These are phyloP conservation scores for Spathaspora gorwiae DNA, from an alignment of 805 yeast species.

Conservation along the genomic window DNA sequence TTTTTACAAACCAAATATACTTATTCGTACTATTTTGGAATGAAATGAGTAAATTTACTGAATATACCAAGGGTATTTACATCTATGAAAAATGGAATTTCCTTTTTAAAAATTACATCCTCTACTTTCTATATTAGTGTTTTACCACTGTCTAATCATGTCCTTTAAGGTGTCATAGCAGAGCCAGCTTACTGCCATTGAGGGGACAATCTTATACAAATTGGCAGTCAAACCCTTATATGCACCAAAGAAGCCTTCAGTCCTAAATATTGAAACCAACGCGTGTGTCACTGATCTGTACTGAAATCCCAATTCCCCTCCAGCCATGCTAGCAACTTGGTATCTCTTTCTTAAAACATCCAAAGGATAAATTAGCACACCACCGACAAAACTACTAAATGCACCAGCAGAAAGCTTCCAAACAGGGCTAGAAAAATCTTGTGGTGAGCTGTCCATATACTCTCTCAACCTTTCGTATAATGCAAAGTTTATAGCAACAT, in stretches of 20 bases:
- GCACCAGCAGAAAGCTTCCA: conserved; percentile 79
- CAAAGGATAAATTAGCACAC: conserved; percentile 85
- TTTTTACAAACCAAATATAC: no score
- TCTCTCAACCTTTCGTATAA: conserved; percentile 81
- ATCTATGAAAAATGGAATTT: no score
- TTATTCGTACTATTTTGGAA: no score
- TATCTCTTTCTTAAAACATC: conserved; percentile 85
- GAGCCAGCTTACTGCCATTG: conserved; percentile 95
- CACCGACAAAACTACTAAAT: conserved; percentile 82
- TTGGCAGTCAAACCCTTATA: conserved; percentile 77
- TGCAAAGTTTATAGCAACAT: conserved; percentile 88
- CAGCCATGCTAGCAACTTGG: conserved; percentile 83
- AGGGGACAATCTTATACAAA: conserved; percentile 84
- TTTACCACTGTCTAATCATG: conserved; percentile 26
- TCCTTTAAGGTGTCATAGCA: conserved; percentile 70
- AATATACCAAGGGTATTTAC: no score
- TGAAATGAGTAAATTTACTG: no score
- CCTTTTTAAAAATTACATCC: no score
- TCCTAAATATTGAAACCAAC: conserved; percentile 55
- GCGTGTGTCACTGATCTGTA: conserved; percentile 79
- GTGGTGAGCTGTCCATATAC: conserved; percentile 30
- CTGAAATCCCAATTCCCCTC: conserved; percentile 73
- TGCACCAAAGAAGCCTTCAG: conserved; percentile 71
- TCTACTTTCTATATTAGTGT: neutral
- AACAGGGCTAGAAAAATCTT: conserved; percentile 40